phyloP scores from a whole-genome alignment of 495 filamentous ascomycete species.

The Penicillium turbatum region DNA sequence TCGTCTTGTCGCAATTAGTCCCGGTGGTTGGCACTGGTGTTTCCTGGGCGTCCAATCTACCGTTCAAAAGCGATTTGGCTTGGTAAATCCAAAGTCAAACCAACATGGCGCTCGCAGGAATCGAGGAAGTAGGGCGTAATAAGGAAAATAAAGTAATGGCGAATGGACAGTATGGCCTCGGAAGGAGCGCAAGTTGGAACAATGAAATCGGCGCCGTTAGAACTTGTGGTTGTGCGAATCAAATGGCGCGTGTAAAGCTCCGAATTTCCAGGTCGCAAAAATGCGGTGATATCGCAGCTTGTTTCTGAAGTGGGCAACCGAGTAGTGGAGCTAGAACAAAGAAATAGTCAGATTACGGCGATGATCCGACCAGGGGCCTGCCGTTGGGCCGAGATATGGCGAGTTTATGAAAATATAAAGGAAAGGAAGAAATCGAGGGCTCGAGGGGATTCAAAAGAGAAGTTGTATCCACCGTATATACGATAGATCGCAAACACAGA shows the following conservation, averaged over 20 bases:
- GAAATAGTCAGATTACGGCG: conserved; percentile 19
- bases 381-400: conserved; percentile 1
- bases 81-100: neutral
- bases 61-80: conserved; percentile 8
- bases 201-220: conserved; percentile 3
- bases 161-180: neutral
- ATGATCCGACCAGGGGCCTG: conserved; percentile 15
- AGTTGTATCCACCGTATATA: conserved; percentile 1
- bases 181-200: neutral
- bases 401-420: conserved; percentile 4
- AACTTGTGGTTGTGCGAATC: neutral
- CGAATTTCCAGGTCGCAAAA: conserved; percentile 4
- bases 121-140: neutral
- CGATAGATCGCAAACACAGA: conserved; percentile 19
- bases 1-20: neutral
- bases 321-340: conserved; percentile 23
- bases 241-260: conserved; percentile 3
- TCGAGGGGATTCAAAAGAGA: neutral
- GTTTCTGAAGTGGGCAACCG: neutral
- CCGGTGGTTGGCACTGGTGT: neutral
- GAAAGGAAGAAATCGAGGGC: neutral
- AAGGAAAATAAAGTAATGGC: neutral
- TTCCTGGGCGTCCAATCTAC: conserved; percentile 5
- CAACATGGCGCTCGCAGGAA: neutral
- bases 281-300: conserved; percentile 1